Evolutionary conservation across 768 basidiomycete species (phyloP), one percentile per base, ranked within the genome.

Genomic region (Auricularia sp.): DNA sequence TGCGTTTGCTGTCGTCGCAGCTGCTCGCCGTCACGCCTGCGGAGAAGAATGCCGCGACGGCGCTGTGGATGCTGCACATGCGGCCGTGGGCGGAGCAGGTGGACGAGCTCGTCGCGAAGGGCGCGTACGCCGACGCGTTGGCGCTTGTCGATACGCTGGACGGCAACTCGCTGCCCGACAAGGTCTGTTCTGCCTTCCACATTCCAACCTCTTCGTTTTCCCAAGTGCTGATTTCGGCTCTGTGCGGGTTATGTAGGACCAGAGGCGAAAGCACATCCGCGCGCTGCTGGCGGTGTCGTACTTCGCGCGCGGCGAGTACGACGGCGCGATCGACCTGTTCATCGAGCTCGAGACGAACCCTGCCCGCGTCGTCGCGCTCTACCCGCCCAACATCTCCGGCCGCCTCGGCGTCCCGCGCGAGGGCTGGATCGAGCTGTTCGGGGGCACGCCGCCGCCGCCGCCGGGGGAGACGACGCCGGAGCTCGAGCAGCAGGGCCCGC

Each of bases 271-370:
- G 3, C 80, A 81, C 10, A 83, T 94, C 35, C 84, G 86, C 3
- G 83, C 85, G 2, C 80, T 98, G 21, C 82, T 90, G 63, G 94
- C 93, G 0, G 87, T 97, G 0, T 79, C 88, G 0, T 83, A 88
- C 66, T 95, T 95, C 75, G 81, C 83, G 3, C 76, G 79, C 7
- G 82, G 81, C 7, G 81, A 86, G 65, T 95, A 85, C 70, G 87
- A 90, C 67, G 76, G 79, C 1, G 94, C 96, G 1, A 88, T 98
- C 65, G 87, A 97, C 71, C 83, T 86, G 0, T 94, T 98, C 73
- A 82, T 94, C 61, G 85, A 89, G 51, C 85, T 96, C 51, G 89
- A 98, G 68, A 79, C 94, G 69, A 95, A 95, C 70, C 97, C 97
- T 0, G 92, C 95, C 0, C 93, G 94, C 71, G 92, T 99, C 3